Base-by-base conservation (phyloP, 2,329 filamentous ascomycete genomes). In the Xylariaceae sp. region DNA sequence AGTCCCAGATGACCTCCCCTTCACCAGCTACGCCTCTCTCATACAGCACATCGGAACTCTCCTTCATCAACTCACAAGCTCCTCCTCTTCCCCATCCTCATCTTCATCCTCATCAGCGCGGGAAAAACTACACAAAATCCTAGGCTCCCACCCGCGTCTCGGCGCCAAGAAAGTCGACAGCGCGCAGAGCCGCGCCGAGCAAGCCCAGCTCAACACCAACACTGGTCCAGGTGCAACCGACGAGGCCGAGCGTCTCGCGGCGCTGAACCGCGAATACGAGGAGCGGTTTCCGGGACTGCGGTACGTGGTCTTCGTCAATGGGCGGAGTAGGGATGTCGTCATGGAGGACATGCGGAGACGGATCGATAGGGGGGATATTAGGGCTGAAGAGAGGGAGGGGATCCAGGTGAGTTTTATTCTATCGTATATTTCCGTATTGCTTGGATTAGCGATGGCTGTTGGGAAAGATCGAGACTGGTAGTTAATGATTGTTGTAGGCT, bases 281-380 rank as follows among this genome's bases (percentile, higher is more conserved):
- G 78, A 77, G n/a, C 81, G 68, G 53, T 96, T 94, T 73, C 91
- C 92, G 0, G 91, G 93, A 0, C 73, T 97, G 70, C 82, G 89
- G 74, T 97, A 96, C 78, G 91, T 96, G 69, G 90, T 94, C 16
- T 97, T 96, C 72, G 94, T 97, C 53, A 93, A 96, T 71, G 92
- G 91, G 0, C 83, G 93, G 43, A 82, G 84, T 36, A 81, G 92
- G 54, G 81, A 83, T 1, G 83, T 85, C 60, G 88, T 97, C 53
- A 91, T 96, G 88, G 80, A 85, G 61, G 87, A 96, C 67, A 96
- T 96, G 90, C 82, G 82, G 61, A 72, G 75, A 49, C 82, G 93
- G 49, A 96, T 96, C 68, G 83, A 81, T 14, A 78, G 87, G 49
- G 86, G 82, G 1, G 84, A 94, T 71, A 78, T 87, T 48, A 74